Base-by-base conservation (phyloP, 352 stramenopile genomes). In the Globisporangium echinulatum region DNA sequence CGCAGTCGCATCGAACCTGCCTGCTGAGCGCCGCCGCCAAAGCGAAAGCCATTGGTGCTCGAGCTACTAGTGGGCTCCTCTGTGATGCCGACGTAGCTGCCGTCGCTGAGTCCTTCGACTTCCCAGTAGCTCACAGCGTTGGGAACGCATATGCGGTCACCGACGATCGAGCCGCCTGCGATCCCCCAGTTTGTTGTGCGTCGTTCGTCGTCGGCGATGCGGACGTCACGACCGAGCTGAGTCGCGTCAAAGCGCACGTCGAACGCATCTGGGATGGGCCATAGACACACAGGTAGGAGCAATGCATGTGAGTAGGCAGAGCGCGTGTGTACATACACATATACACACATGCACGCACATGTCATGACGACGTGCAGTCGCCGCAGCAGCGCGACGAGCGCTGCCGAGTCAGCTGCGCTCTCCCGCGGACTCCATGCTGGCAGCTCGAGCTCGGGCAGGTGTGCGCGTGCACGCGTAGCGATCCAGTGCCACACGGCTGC, bases 111-210 rank as follows among this genome's bases (percentile, higher is more conserved):
- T 0, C 80, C 77, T 15, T 73, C 58, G 59, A 72, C 82, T 52
- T 90, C 80, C 77, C 80, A 90, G 62, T 90, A 90, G 66, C 77
- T 90, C 55, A 83, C 77, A 1, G 68, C 62, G 8, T 63, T 49
- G 0, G 56, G 59, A 11, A 56, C 37, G 67, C 79, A 90, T 5
- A 52, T 40, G n/a, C 62, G 68, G 59, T 88, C 68, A 1, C 75
- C 80, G 17, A 85, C 72, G 48, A 84, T 79, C 37, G 75, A 87
- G 17, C 68, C 75, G 46, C 62, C 70, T 42, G 62, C 66, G 52
- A 62, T 64, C 33, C 64, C 75, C 67, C 70, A 85, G 74, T 73
- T 74, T 9, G 73, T 75, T 39, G 69, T 51, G 51, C 70, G 79
- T 25, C 58, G 57, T 7, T 79, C 69, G 52, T 60, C 66, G 43